Evolutionary conservation across 441 rosid species (phyloP), one percentile per base, ranked within the genome.

Genomic region (Arabidopsis lyrata): DNA sequence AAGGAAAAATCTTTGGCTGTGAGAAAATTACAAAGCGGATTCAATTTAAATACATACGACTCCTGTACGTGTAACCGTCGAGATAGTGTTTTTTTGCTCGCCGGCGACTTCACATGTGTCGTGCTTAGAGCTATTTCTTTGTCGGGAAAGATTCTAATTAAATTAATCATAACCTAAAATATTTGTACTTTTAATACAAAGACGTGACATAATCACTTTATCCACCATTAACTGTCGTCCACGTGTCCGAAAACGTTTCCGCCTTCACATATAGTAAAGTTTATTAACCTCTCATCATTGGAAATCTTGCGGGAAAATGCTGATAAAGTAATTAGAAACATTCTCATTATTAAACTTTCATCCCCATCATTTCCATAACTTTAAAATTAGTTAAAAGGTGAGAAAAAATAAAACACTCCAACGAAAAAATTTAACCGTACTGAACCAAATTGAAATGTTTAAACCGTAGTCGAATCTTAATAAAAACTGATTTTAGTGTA

Each of bases 61-160:
- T 52, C 31, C 31, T 45, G 38, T 11, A 48, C 52, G 60, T 48
- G 74, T 35, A 41, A 61, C 5, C 20, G 29, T 53, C 36, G 20
- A 18, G 20, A 18, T 18, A 0, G 20, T 18, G 20, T 18, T 20
- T 14, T 32, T 4, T 32, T 1, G 16, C 6, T 72, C 8, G 69
- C 54, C 69, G 48, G 70, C 63, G 63, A 72, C 13, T 22, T 34
- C 18, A 73, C n/a, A n/a, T n/a, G n/a, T n/a, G 72, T 73, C 77
- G 77, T 73, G 77, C 77, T 39, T 27, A 47, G 66, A 65, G 54
- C 45, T 57, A 50, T 50, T 57, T 32, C 29, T n/a, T 29, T 48
- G 77, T 66, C 77, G 60, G 66, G 60, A 31, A 47, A 18, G n/a
- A 34, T 15, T 65, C 41, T 12, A 70, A 36, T 70, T 45, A 15